A percentile compares a stretch with the other conserved stretches of the same genome.
phyloP scores from a whole-genome alignment of 257 asterid species.

The Craterostigma plantagineum region DNA sequence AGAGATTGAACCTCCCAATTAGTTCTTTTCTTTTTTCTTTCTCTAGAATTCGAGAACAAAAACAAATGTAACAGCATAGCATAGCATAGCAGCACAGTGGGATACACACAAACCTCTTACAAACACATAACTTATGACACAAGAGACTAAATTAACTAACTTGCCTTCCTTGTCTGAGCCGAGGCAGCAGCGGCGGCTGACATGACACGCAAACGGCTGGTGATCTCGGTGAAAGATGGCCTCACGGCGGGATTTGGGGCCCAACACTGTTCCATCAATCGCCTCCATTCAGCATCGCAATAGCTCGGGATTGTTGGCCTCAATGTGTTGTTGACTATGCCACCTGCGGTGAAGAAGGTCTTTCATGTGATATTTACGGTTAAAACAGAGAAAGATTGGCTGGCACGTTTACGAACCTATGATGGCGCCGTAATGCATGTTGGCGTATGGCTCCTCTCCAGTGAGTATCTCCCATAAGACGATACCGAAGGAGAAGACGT shows the following conservation, averaged over 20 bases:
- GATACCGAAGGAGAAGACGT: conserved; percentile 87
- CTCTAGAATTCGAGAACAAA: too few species aligned
- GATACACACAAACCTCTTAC: too few species aligned
- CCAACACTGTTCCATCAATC: conserved; percentile 87
- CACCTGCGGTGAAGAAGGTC: conserved; percentile 29
- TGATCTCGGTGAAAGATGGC: conserved; percentile 75
- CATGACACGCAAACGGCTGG: conserved; percentile 60
- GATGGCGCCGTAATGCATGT: conserved; percentile 94
- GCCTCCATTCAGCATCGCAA: conserved; percentile 86
- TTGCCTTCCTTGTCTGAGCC: conserved; percentile 27
- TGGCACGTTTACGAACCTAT: conserved; percentile 26
- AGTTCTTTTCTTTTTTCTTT: too few species aligned
- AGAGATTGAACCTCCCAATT: too few species aligned
- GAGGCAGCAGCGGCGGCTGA: conserved; percentile 23
- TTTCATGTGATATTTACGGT: background rate
- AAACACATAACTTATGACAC: too few species aligned
- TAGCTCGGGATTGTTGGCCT: conserved; percentile 79
- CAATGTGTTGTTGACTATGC: conserved; percentile 78
- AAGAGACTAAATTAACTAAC: conserved; percentile 6
- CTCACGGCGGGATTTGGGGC: conserved; percentile 68
- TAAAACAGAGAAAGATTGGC: background rate
- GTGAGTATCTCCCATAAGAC: conserved; percentile 98
- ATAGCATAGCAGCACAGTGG: too few species aligned
- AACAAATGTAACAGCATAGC: too few species aligned
- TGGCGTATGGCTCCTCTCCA: conserved; percentile 94